phyloP scores from a whole-genome alignment of 176 grass and related monocot genomes.

The Sorghum bicolor region DNA sequence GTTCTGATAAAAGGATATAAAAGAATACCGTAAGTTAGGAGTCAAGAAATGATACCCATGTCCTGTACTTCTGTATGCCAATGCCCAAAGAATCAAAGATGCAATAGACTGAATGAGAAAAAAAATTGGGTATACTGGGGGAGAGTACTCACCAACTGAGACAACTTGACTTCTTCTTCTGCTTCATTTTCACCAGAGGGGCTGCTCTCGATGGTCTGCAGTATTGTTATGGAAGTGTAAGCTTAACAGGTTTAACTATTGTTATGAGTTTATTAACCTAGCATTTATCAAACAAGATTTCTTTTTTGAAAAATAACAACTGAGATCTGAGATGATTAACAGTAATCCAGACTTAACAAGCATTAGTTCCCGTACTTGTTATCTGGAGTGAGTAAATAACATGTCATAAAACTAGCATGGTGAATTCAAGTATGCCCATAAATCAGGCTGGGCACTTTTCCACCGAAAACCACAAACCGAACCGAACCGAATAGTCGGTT shows the following conservation, averaged over 20 bases:
- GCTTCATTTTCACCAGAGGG: conserved; percentile 76
- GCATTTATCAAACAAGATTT: conserved; percentile 22
- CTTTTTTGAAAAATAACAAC: conserved; percentile 27
- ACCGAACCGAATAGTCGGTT: no score
- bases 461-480: no score
- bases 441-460: no score
- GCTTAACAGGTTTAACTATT: conserved; percentile 6
- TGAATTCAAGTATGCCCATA: not conserved
- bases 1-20: conserved; percentile 57
- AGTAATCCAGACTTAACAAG: not conserved
- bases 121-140: conserved; percentile 21
- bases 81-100: not conserved
- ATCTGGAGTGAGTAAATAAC: not conserved
- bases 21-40: conserved; percentile 3
- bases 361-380: not conserved
- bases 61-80: not conserved
- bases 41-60: not conserved
- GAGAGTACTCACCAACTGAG: conserved; percentile 73
- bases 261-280: conserved; percentile 19
- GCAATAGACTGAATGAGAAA: conserved; percentile 26
- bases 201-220: conserved; percentile 94
- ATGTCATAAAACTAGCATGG: not conserved
- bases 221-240: conserved; percentile 21
- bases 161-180: conserved; percentile 82
- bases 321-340: not conserved